Conservation (phyloP, 352 stramenopile genomes). For the Globisporangium barbulae region DNA sequence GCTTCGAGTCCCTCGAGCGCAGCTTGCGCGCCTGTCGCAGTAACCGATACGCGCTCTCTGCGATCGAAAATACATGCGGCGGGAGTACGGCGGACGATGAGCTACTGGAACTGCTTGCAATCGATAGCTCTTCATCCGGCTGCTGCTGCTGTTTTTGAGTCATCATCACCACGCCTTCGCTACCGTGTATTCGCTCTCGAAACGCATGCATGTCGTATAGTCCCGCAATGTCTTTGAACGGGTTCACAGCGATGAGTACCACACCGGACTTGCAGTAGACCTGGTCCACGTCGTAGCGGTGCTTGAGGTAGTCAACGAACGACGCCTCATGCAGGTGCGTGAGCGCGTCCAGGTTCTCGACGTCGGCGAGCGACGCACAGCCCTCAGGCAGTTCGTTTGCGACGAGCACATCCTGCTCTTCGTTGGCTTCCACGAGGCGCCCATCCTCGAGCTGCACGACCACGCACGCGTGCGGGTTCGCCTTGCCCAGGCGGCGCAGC, state of each 20-base stretch:
- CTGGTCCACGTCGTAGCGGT: slow-evolving; percentile 67
- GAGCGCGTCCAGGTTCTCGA: slow-evolving; percentile 71
- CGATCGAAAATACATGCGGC: slow-evolving; percentile 82
- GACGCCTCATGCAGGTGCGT: slow-evolving; percentile 78
- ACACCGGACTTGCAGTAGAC: slow-evolving; percentile 75
- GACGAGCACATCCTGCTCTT: slow-evolving; percentile 55
- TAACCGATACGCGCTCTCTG: slow-evolving; percentile 65
- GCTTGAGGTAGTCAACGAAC: slow-evolving; percentile 75
- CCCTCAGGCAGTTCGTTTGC: slow-evolving; percentile 36
- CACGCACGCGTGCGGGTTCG: slow-evolving; percentile 12
- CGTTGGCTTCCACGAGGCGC: slow-evolving; percentile 32
- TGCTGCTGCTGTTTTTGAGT: neutral
- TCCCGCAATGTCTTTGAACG: slow-evolving; percentile 64
- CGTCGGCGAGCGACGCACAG: slow-evolving; percentile 37
- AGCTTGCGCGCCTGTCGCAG: slow-evolving; percentile 32
- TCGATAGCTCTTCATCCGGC: neutral
- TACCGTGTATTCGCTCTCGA: slow-evolving; percentile 24
- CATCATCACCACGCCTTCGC: neutral
- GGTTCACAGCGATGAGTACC: slow-evolving; percentile 78
- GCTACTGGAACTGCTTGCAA: slow-evolving; percentile 11
- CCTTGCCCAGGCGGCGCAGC: slow-evolving; percentile 29
- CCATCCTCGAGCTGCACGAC: slow-evolving; percentile 46
- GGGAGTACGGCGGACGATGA: slow-evolving; percentile 30
- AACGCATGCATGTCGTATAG: slow-evolving; percentile 62
- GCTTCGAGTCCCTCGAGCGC: slow-evolving; percentile 33